Evolutionary conservation across 108 stramenopile genomes (phyloP), one percentile per base, ranked within the genome.

Genomic region (Discostella pseudostelligera): DNA sequence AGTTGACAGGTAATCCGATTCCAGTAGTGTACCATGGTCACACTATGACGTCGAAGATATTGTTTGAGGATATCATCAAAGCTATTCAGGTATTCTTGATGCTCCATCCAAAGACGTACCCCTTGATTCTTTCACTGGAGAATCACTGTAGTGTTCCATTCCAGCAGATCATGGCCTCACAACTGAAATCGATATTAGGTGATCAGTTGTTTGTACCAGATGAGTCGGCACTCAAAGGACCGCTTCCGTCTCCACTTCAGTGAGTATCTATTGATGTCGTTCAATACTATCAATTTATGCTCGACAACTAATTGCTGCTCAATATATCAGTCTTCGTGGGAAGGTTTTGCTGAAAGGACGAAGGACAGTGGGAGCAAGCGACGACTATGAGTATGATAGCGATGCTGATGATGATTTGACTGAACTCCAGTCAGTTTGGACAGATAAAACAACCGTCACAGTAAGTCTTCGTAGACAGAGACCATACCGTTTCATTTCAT

Each of bases 1-100:
- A 69, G 17, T 57, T 67, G 51, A 60, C 59, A 19, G 66, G 66
- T 13, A 75, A 47, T 57, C 74, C 67, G 13, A 63, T 84, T 28
- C 95, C 97, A 2, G 69, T 98, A 14, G 89, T 99, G 19, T 96
- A 81, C 70, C 97, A 99, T 69, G 97, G 98, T 11, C 82, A 92
- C 60, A 99, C 98, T 5, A 61, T 98, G 55, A 96, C 96, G n/a
- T 70, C 89, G n/a, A 88, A 90, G 64, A 94, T 97, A 42, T 22
- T 67, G n/a, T 97, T 99, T 73, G 70, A 64, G 56, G 91, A 90
- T 51, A 84, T 91, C 46, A 71, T 96, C 59, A 67, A 79, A 35
- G 83, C 86, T 20, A 84, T 96, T 24, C 59, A 81, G 4, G 78
- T 70, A 32, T 94, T 87, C 56, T 65, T 93, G 4, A 37, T 68